A percentile compares a stretch with the other conserved stretches of the same genome.
Evolutionary conservation across 148 eudicot genomes (phyloP).

Genomic region (Rhododendron ovatum): DNA sequence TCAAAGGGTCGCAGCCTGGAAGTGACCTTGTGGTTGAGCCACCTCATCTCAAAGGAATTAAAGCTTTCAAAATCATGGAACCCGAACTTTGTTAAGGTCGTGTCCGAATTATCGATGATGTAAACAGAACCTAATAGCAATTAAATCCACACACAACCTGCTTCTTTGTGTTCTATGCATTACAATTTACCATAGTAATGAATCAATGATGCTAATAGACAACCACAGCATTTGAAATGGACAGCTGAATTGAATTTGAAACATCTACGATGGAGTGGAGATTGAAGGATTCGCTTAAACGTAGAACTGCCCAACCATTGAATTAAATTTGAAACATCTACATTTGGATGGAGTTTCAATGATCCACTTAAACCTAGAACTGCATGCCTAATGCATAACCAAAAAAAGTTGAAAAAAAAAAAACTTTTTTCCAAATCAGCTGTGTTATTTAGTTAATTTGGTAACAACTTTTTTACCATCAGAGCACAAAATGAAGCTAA

Average conservation of each 20-base stretch:
- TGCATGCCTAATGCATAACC: not conserved
- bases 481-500: not conserved
- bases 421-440: not conserved
- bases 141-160: not conserved
- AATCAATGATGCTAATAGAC: not conserved
- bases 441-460: not conserved
- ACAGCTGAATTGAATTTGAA: not conserved
- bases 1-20: not conserved
- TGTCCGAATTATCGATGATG: not conserved
- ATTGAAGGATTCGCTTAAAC: not conserved
- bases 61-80: not conserved
- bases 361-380: not conserved
- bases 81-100: not conserved
- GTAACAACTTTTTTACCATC: not conserved
- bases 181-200: not conserved
- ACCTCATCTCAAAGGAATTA: not conserved
- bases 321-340: not conserved
- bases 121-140: not conserved
- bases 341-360: not conserved
- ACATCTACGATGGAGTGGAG: not conserved
- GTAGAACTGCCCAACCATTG: not conserved
- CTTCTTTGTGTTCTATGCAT: not conserved
- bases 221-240: not conserved
- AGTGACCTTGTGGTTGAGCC: not conserved
- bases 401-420: too few relatives aligned